Percentiles rank a stretch among this genome's conserved stretches.
Evolutionary conservation across 305 asterid species (phyloP).

Genomic region (Solanum aculeatissimum): DNA sequence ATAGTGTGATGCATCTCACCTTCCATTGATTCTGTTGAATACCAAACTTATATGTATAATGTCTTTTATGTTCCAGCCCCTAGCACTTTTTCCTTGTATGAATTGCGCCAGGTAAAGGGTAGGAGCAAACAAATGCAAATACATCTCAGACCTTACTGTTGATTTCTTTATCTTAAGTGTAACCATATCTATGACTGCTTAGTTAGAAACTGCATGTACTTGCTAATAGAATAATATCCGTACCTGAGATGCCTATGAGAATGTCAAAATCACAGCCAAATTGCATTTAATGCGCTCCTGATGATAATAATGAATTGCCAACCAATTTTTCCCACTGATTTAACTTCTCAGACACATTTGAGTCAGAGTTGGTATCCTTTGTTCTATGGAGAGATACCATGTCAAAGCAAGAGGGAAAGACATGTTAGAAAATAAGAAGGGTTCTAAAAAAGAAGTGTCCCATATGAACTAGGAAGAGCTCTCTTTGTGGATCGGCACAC

Average conservation of each 20-base stretch:
- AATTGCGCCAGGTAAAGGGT: neutral
- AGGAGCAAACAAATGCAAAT: neutral
- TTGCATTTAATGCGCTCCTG: constrained; percentile 11
- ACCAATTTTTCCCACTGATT: constrained; percentile 26
- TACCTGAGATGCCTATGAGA: neutral
- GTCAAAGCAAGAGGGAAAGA: neutral
- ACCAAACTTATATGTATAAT: neutral
- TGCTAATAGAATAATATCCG: neutral
- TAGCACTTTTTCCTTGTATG: neutral
- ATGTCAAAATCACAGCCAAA: neutral
- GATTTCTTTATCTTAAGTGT: neutral
- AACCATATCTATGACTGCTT: neutral
- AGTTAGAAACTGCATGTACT: neutral
- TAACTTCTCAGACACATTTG: constrained; percentile 8
- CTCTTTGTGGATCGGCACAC: neutral
- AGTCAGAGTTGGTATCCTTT: constrained; percentile 9
- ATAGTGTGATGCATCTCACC: neutral
- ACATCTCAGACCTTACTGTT: neutral
- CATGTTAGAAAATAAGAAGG: neutral
- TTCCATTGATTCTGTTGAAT: neutral
- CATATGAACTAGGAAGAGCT: neutral
- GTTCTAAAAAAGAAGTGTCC: neutral
- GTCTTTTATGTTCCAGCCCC: neutral
- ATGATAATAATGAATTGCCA: constrained; percentile 22
- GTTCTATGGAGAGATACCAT: neutral